A percentile compares a stretch with the other conserved stretches of the same genome.
These are phyloP conservation scores for Uronychia setigera DNA, from an alignment of 73 alveolate species.

Conservation along the genomic window DNA sequence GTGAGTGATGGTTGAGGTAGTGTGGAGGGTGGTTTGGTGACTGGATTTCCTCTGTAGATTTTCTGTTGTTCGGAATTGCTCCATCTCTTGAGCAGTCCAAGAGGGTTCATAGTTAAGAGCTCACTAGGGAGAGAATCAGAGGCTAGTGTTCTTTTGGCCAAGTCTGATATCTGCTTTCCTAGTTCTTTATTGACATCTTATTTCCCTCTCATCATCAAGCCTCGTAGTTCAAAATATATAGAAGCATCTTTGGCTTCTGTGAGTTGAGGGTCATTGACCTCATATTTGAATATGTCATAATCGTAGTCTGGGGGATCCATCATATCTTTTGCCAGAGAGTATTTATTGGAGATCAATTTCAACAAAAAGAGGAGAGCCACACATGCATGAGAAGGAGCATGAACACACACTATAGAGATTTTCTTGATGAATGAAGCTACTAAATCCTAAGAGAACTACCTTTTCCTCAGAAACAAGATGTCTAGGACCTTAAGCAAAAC, in stretches of 20 bases:
- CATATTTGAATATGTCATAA: conserved; percentile 15
- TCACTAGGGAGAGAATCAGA: neutral
- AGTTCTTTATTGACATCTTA: neutral
- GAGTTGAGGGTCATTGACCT: conserved; percentile 39
- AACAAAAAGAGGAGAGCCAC: conserved; percentile 29
- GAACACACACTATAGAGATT: conserved; percentile 25
- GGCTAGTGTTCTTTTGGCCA: neutral
- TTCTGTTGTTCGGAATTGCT: no score
- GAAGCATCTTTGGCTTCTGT: neutral
- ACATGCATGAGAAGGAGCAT: conserved; percentile 11
- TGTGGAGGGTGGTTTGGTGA: no score
- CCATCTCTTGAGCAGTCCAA: no score
- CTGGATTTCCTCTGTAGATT: no score
- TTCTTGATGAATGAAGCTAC: conserved; percentile 50
- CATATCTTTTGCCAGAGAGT: conserved; percentile 23
- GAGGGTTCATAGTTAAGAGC: no score
- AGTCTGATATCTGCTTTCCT: neutral
- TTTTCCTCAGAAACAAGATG: conserved; percentile 40
- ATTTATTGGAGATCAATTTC: conserved; percentile 30
- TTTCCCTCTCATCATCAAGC: neutral
- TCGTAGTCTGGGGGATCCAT: conserved; percentile 22
- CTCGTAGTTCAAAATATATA: neutral
- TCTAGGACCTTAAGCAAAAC: conserved; percentile 43
- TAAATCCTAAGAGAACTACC: conserved; percentile 48
- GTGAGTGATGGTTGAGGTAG: no score